These are phyloP conservation scores for Solanum etuberosum DNA, from an alignment of 257 asterid genomes.

Conservation along the genomic window DNA sequence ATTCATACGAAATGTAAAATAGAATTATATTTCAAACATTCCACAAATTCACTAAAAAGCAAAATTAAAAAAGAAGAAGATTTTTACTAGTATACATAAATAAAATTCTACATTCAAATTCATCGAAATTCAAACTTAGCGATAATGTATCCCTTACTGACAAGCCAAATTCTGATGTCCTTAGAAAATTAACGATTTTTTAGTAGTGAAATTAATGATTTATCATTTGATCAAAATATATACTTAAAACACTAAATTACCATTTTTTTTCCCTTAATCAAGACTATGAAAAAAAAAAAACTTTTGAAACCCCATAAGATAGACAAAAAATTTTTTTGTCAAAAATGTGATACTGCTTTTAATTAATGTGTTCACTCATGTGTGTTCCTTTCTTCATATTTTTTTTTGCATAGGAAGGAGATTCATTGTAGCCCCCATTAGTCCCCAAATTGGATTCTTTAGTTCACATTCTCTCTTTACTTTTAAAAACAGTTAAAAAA, in stretches of 20 bases:
- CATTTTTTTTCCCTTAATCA: not conserved
- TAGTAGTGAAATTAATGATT: too few species aligned
- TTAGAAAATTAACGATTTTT: not conserved
- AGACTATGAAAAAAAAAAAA: not conserved
- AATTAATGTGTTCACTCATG: not conserved
- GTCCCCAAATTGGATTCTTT: slow-evolving; percentile 11
- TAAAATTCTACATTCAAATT: not conserved
- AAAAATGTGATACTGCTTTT: slow-evolving; percentile 1
- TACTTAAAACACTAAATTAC: not conserved
- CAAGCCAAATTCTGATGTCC: not conserved
- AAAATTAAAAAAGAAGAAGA: too few species aligned
- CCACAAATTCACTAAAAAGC: not conserved
- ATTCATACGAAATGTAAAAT: not conserved
- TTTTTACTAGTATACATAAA: not conserved
- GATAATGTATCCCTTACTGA: not conserved
- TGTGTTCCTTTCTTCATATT: not conserved
- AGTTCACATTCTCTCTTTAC: slow-evolving; percentile 35
- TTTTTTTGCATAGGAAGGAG: not conserved
- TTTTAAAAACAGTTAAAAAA: slow-evolving; percentile 4
- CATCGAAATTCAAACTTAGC: too few species aligned
- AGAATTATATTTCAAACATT: not conserved
- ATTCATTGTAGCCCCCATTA: slow-evolving; percentile 5
- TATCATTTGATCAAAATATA: too few species aligned
- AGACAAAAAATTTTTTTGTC: not conserved
- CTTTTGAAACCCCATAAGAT: not conserved